Conservation (phyloP, 225 moss, liverwort and hornwort genomes). For the Straminergon stramineum region DNA sequence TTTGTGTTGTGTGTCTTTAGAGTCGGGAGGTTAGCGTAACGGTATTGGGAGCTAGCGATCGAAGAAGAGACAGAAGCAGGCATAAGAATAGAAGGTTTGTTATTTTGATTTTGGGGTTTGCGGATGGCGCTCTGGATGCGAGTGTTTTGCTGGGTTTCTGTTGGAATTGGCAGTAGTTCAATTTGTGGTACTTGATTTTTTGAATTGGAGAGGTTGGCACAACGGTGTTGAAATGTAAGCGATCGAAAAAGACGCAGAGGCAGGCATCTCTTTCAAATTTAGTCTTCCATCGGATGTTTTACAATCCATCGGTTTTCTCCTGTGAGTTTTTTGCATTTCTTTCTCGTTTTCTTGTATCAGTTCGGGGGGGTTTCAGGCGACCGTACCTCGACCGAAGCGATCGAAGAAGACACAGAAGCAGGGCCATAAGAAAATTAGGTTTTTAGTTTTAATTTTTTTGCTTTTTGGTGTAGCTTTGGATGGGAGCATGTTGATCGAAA, state of each 20-base stretch:
- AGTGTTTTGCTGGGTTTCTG: neutral
- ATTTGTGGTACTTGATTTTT: neutral
- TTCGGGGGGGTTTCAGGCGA: neutral
- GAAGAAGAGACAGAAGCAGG: neutral
- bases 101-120: neutral
- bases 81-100: neutral
- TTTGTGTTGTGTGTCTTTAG: neutral
- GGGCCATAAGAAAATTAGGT: neutral
- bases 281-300: neutral
- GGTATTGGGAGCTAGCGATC: neutral
- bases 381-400: neutral
- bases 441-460: neutral
- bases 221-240: neutral
- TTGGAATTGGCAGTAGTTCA: neutral
- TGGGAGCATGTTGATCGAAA: neutral
- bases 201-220: neutral
- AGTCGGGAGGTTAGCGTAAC: neutral
- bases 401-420: neutral
- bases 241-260: neutral
- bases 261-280: neutral
- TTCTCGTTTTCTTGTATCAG: neutral
- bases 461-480: neutral
- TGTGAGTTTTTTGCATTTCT: neutral
- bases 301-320: neutral
- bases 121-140: neutral